A percentile compares a stretch with the other conserved stretches of the same genome.
Evolutionary conservation across 331 rosid genomes (phyloP).

Genomic region (Malus hybrid): DNA sequence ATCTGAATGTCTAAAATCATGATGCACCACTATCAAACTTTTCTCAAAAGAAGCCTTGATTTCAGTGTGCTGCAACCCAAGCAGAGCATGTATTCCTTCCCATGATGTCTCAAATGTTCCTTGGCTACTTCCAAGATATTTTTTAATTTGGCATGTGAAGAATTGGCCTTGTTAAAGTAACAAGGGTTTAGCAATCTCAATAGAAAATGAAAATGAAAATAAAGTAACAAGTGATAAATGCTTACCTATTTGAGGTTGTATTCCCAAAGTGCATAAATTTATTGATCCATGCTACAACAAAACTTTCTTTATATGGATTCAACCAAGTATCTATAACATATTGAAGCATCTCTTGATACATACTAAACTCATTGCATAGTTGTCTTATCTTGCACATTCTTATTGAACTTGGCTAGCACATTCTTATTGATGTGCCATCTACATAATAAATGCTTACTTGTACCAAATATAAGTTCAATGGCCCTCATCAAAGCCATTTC

Average conservation of each 20-base stretch:
- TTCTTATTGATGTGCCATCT: no score
- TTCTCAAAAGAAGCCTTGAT: not conserved
- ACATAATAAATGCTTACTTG: no score
- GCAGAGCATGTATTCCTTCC: not conserved
- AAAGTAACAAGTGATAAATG: no score
- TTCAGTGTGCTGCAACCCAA: not conserved
- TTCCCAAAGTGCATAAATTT: no score
- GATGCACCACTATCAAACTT: not conserved
- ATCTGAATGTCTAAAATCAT: no score
- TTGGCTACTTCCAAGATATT: not conserved
- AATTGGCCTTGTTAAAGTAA: not conserved
- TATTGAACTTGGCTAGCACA: no score
- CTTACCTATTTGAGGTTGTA: no score
- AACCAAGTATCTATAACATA: not conserved
- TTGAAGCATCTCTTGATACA: not conserved
- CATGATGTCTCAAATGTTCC: not conserved
- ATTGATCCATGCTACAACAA: not conserved
- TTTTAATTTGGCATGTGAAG: not conserved
- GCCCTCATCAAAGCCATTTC: not conserved
- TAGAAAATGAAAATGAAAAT: no score
- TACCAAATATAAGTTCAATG: not conserved
- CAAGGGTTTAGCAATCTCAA: no score
- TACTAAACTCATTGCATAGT: not conserved
- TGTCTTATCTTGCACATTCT: not conserved
- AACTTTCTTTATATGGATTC: not conserved